These are phyloP conservation scores for Coix lacrymajobi DNA, from an alignment of 176 grass and related monocot species.

Conservation along the genomic window DNA sequence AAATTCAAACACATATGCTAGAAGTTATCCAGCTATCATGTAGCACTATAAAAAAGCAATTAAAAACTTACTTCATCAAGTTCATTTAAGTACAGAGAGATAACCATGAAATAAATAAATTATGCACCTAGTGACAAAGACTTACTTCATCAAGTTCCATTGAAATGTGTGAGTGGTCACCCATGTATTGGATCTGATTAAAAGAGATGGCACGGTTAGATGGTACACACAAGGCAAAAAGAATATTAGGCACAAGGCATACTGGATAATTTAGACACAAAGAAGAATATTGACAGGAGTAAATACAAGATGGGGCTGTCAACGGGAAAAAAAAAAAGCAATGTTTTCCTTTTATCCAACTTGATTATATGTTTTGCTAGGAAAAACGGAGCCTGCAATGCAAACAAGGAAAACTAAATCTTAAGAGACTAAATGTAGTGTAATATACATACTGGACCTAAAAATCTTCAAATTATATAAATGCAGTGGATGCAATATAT, in stretches of 20 bases:
- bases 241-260: constrained; percentile 4
- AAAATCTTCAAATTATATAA: not conserved
- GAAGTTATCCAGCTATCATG: constrained; percentile 6
- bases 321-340: not conserved
- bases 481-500: not conserved
- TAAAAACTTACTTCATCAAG: constrained; percentile 69
- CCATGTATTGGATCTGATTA: constrained; percentile 91
- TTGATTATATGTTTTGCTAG: constrained; percentile 9
- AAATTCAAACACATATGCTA: not conserved
- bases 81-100: constrained; percentile 60
- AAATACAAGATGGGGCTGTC: not conserved
- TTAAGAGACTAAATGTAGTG: not conserved
- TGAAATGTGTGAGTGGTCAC: constrained; percentile 89
- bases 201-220: constrained; percentile 23
- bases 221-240: not conserved
- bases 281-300: not conserved
- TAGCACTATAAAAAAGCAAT: constrained; percentile 11
- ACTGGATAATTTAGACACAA: not conserved
- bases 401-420: not conserved
- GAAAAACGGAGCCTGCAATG: not conserved
- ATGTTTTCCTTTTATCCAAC: not conserved
- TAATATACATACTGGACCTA: constrained; percentile 3
- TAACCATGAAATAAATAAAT: constrained; percentile 13
- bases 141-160: constrained; percentile 92
- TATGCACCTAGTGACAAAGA: constrained; percentile 17